These are phyloP conservation scores for Plasmodium chabaudi DNA, from an alignment of 169 alveolate genomes.

Conservation along the genomic window DNA sequence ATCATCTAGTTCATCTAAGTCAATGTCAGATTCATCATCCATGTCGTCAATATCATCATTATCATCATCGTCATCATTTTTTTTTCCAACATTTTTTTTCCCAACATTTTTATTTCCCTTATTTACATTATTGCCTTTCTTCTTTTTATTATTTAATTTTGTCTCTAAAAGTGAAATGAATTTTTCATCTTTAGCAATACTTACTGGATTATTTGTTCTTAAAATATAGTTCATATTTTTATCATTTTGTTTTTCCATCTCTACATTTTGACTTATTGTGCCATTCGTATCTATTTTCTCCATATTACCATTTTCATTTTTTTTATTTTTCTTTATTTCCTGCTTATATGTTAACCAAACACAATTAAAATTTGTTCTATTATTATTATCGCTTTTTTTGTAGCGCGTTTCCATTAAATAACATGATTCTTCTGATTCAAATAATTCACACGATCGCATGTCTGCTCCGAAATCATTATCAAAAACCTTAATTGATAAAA, in stretches of 20 bases:
- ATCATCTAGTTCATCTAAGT: constrained; percentile 22
- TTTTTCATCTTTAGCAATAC: constrained; percentile 37
- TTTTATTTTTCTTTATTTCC: constrained; percentile 7
- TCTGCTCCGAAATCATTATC: constrained; percentile 35
- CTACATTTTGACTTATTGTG: not conserved
- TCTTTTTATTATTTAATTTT: constrained; percentile 35
- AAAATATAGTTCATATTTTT: constrained; percentile 10
- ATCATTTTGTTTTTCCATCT: not conserved
- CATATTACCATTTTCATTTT: not conserved
- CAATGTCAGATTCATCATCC: constrained; percentile 12
- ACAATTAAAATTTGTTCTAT: constrained; percentile 54
- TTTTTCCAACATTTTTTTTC: constrained; percentile 17
- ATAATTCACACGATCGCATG: constrained; percentile 56
- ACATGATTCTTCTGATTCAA: constrained; percentile 57
- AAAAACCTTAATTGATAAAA: constrained; percentile 17
- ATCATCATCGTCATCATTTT: constrained; percentile 4
- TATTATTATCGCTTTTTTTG: constrained; percentile 6
- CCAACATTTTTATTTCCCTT: not conserved
- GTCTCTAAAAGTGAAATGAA: constrained; percentile 27
- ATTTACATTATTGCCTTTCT: not conserved
- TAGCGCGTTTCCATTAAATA: constrained; percentile 42
- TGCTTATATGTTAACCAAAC: constrained; percentile 48
- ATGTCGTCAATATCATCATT: no score
- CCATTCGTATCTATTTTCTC: not conserved
- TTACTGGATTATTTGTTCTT: not conserved